Base-by-base conservation (phyloP, 257 asterid species). In the Schizonepeta tenuifolia region DNA sequence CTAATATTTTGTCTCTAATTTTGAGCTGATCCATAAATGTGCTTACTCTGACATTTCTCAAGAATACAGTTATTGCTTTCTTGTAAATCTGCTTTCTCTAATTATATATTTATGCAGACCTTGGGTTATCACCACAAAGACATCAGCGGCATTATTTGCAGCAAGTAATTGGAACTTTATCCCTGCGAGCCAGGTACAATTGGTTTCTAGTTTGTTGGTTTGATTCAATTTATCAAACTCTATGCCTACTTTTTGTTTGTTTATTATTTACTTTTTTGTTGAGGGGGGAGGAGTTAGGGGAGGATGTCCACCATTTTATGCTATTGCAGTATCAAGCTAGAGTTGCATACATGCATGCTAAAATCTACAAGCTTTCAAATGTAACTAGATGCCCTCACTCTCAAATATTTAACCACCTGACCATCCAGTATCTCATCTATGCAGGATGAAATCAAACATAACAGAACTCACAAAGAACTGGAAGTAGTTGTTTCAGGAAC, bases 21-120 rank as follows among this genome's bases (percentile, higher is more conserved):
- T 47, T 51, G 35, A 51, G 38, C 65, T 67, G 47, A 36, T 67
- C 70, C 75, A 49, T 9, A 17, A 13, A 57, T 33, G 44, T 60
- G 61, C 61, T 51, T 13, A 36, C 11, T 41, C 58, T 31, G 56
- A 63, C 55, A 61, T 53, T 53, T 62, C 53, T 64, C 36, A 2
- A 28, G 28, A 9, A 15, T 17, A 51, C 18, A 35, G 35, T 8
- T 65, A 73, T 78, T 9, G 24, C 57, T 43, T 71, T 67, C 33
- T 20, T 66, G 33, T 44, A 15, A 50, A 69, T 36, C 36, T 26
- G 13, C 69, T 28, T 28, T 67, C 26, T 53, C 35, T 54, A 24
- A n/a, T 64, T 28, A 7, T 47, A 54, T 61, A 18, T n/a, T 68
- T 65, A 22, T 77, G 71, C 83, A 88, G 95, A 82, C 95, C 95